Evolutionary conservation across 2,329 filamentous ascomycete species (phyloP), one percentile per base, ranked within the genome.

Genomic region (Colletotrichum sp.): DNA sequence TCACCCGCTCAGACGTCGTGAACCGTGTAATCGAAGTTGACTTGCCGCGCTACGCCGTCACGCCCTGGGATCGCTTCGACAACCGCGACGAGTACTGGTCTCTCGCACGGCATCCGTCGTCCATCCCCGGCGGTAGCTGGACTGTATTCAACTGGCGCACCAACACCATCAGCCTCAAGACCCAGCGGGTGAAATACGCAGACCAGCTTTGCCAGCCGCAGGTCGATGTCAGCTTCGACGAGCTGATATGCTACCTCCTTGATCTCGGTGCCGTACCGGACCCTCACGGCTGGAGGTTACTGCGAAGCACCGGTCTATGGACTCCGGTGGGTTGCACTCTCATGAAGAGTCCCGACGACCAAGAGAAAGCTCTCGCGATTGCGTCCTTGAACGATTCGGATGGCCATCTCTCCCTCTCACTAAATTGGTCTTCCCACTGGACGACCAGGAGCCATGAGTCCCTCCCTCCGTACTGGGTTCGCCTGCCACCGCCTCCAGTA

Each of bases 1-100:
- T 92, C 58, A 92, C 90, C 15, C 87, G 91, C 58, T 90, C 89
- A 79, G 90, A 92, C 72, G 87, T 93, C 3, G 89, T 93, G 75
- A 92, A 92, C 72, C 89, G 90, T 51, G 87, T 93, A 66, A 91
- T 93, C 47, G 91, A 93, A 79, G 89, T 93, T 43, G 91, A 93
- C 77, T 84, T 93, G 47, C 91, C 91, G 6, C 87, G 91, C 2
- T 92, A 91, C 77, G 91, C 90, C 6, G 90, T 93, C 62, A 90
- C 88, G 69, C 91, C 91, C 0, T 84, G 89, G 77, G 89, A 92
- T 76, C 86, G 91, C 29, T 87, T 88, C 73, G 81, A 83, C 74
- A 82, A 89, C 66, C 85, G 88, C 15, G 81, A 85, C 1, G 85
- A 89, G 65, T 93, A 93, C 81, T 93, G 91, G 89, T 83, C 83